phyloP scores from a whole-genome alignment of 768 basidiomycete species.

The Amanita subjunquillea region DNA sequence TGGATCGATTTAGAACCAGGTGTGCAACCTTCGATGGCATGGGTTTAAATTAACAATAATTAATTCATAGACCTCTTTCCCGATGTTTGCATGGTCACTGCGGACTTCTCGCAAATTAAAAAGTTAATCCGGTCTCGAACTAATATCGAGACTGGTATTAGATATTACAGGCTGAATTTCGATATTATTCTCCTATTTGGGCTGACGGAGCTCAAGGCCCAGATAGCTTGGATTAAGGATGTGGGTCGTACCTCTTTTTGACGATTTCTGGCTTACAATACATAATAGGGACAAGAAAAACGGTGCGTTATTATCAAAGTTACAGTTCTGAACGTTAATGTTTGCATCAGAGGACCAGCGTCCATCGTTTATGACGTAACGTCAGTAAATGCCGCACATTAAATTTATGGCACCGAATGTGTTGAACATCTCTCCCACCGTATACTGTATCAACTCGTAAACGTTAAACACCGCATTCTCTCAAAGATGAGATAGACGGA shows the following conservation, averaged over 20 bases:
- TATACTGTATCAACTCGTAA: too few relatives aligned
- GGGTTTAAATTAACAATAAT: neutral
- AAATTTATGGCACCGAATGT: too few relatives aligned
- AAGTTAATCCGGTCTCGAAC: neutral
- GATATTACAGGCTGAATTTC: slow-evolving; percentile 18
- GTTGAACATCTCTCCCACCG: too few relatives aligned
- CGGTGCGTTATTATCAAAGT: slow-evolving; percentile 4
- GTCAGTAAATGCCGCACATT: too few relatives aligned
- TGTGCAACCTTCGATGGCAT: neutral
- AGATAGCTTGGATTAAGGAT: slow-evolving; percentile 32
- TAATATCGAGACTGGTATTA: neutral
- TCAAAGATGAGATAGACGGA: too few relatives aligned
- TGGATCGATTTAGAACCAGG: slow-evolving; percentile 15
- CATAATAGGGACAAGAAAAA: slow-evolving; percentile 11
- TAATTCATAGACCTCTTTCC: slow-evolving; percentile 8
- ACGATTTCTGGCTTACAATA: neutral
- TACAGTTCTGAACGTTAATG: neutral
- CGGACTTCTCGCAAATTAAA: slow-evolving; percentile 11
- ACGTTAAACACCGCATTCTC: too few relatives aligned
- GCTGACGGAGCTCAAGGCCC: slow-evolving; percentile 33
- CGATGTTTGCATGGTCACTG: slow-evolving; percentile 13
- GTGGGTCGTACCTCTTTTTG: slow-evolving; percentile 11
- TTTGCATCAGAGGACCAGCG: neutral
- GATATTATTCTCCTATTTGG: slow-evolving; percentile 33
- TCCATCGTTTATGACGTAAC: neutral